phyloP scores from a whole-genome alignment of 2,329 filamentous ascomycete species.

The Zymoseptoria passerinii region DNA sequence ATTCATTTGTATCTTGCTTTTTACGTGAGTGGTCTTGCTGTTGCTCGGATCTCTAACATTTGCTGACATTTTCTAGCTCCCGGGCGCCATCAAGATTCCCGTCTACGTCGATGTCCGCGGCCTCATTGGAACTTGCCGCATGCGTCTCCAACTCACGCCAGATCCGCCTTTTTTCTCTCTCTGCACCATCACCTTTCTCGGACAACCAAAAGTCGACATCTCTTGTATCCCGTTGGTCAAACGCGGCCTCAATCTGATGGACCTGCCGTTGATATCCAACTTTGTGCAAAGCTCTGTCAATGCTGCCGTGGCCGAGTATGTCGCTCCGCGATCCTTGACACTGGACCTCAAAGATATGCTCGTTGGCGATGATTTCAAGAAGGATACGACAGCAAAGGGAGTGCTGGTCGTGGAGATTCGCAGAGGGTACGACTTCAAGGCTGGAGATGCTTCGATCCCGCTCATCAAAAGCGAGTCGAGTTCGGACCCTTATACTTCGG shows the following conservation, averaged over 20 bases:
- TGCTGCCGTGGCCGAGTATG: constrained; percentile 65
- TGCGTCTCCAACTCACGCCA: constrained; percentile 64
- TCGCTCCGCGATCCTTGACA: constrained; percentile 66
- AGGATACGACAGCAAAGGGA: constrained; percentile 58
- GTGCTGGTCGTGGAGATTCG: constrained; percentile 60
- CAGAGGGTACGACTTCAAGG: constrained; percentile 61
- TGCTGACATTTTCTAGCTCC: constrained; percentile 47
- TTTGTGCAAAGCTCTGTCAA: constrained; percentile 69
- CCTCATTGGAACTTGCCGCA: constrained; percentile 59
- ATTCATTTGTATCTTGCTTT: constrained; percentile 66
- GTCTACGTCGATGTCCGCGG: constrained; percentile 70
- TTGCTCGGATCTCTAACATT: constrained; percentile 47
- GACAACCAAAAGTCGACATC: constrained; percentile 63
- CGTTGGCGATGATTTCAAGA: constrained; percentile 70
- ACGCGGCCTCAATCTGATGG: constrained; percentile 64
- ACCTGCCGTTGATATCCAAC: constrained; percentile 63
- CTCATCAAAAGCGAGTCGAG: constrained; percentile 49
- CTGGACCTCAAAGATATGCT: constrained; percentile 70
- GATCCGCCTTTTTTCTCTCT: constrained; percentile 72
- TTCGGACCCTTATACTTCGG: constrained; percentile 62
- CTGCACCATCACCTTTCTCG: constrained; percentile 65
- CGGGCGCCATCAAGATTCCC: constrained; percentile 47
- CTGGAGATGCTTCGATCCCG: constrained; percentile 57
- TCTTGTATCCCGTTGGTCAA: constrained; percentile 63
- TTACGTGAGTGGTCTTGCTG: constrained; percentile 37